Conservation (phyloP, 306 rosid genomes). For the Sindora glabra region DNA sequence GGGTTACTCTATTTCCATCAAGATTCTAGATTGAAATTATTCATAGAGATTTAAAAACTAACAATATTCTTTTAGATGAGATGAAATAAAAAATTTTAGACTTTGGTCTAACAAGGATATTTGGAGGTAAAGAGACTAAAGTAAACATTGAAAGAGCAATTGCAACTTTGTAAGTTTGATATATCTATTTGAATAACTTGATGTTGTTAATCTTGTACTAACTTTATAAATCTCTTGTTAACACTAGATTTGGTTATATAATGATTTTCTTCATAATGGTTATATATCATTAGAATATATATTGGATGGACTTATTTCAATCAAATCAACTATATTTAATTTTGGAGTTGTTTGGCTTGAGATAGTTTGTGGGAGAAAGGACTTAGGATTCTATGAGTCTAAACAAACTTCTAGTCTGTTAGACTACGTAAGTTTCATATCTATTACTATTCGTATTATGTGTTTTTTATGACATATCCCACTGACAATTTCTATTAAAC, state of each 20-base stretch:
- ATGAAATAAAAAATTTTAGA: slow-evolving; percentile 13
- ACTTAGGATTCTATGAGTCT: slow-evolving; percentile 26
- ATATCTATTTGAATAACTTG: background rate
- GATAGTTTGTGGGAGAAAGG: slow-evolving; percentile 37
- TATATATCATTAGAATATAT: slow-evolving; percentile 35
- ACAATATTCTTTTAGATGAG: slow-evolving; percentile 11
- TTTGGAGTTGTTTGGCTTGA: slow-evolving; percentile 44
- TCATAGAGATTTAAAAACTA: slow-evolving; percentile 13
- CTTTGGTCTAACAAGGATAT: slow-evolving; percentile 13
- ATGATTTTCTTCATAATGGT: slow-evolving; percentile 10
- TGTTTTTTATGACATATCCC: background rate
- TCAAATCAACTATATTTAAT: slow-evolving; percentile 36
- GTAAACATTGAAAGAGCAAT: background rate
- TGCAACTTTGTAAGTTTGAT: slow-evolving; percentile 9
- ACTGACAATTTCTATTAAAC: background rate
- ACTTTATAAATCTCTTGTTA: no score
- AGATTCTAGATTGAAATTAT: background rate
- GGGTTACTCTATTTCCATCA: slow-evolving; percentile 12
- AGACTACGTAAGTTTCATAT: slow-evolving; percentile 24
- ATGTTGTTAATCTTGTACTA: no score
- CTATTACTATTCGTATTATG: background rate
- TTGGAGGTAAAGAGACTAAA: slow-evolving; percentile 11
- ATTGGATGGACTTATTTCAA: slow-evolving; percentile 29
- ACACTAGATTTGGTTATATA: no score
- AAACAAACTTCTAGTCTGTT: slow-evolving; percentile 28